These are phyloP conservation scores for Dillenia turbinata DNA, from an alignment of 164 flowering plant genomes.

Conservation along the genomic window DNA sequence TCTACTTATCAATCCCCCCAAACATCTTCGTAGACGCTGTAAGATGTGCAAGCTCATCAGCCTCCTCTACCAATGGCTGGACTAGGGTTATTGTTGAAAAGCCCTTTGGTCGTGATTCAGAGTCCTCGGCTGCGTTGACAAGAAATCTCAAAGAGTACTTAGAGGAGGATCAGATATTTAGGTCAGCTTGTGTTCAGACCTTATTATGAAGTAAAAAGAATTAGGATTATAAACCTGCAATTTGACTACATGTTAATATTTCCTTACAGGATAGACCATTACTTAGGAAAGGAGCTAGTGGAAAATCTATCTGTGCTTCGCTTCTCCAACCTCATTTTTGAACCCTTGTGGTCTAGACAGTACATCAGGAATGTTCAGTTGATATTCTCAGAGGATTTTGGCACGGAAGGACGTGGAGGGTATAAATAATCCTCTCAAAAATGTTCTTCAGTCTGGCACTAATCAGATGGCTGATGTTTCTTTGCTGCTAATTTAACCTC, in stretches of 20 bases:
- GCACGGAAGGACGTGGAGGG: slow-evolving; percentile 99
- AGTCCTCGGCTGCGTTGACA: slow-evolving; percentile 87
- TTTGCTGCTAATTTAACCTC: neutral
- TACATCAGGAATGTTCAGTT: slow-evolving; percentile 88
- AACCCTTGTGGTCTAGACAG: slow-evolving; percentile 94
- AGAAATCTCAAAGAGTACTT: slow-evolving; percentile 68
- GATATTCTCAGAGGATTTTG: slow-evolving; percentile 94
- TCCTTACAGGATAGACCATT: slow-evolving; percentile 80
- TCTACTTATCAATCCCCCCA: slow-evolving; percentile 90
- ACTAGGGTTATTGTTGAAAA: slow-evolving; percentile 97
- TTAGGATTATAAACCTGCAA: slow-evolving; percentile 1
- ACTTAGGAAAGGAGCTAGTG: slow-evolving; percentile 91
- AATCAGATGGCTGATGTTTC: slow-evolving; percentile 3
- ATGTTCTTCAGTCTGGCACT: neutral
- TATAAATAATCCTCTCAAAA: slow-evolving; percentile 20
- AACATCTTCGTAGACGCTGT: slow-evolving; percentile 88
- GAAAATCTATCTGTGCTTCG: slow-evolving; percentile 96
- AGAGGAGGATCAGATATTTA: slow-evolving; percentile 85
- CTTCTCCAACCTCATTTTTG: slow-evolving; percentile 89
- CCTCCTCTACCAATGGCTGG: slow-evolving; percentile 89
- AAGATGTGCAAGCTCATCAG: slow-evolving; percentile 69
- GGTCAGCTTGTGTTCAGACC: slow-evolving; percentile 25
- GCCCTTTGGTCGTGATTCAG: slow-evolving; percentile 94
- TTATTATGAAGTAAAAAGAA: neutral
- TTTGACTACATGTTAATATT: neutral